A percentile compares a stretch with the other conserved stretches of the same genome.
Conservation (phyloP, 441 rosid genomes). For the Codiaeum variegatum region DNA sequence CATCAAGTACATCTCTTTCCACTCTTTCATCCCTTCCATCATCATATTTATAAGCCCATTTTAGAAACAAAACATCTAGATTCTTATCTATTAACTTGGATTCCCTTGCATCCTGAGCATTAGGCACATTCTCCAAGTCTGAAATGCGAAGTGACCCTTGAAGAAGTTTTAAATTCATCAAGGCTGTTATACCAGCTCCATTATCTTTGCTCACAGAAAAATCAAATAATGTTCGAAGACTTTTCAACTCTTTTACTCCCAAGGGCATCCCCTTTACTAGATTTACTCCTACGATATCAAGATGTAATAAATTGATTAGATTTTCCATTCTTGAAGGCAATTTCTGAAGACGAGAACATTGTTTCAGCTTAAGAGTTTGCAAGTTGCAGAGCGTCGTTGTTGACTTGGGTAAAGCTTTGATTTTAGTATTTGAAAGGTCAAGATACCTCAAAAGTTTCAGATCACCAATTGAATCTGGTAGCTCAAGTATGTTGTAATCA, state of each 20-base stretch:
- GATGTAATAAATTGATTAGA: constrained; percentile 28
- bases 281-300: constrained; percentile 22
- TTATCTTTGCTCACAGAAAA: constrained; percentile 24
- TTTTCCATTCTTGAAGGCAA: constrained; percentile 27
- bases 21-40: constrained; percentile 4
- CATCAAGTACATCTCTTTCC: constrained; percentile 19
- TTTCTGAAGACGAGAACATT: constrained; percentile 18
- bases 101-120: constrained; percentile 24
- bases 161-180: constrained; percentile 26
- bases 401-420: constrained; percentile 26
- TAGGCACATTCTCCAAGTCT: constrained; percentile 28
- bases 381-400: constrained; percentile 24
- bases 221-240: constrained; percentile 25
- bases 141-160: constrained; percentile 24
- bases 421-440: constrained; percentile 26
- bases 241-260: constrained; percentile 26
- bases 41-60: constrained; percentile 24
- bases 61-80: constrained; percentile 21
- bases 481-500: constrained; percentile 7
- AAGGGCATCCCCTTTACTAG: constrained; percentile 34
- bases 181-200: constrained; percentile 27
- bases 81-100: constrained; percentile 32
- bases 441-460: constrained; percentile 28
- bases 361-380: constrained; percentile 22
- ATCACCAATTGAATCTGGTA: constrained; percentile 22